Conservation (phyloP, 306 rosid genomes). For the Elaeagnus macrophylla region DNA sequence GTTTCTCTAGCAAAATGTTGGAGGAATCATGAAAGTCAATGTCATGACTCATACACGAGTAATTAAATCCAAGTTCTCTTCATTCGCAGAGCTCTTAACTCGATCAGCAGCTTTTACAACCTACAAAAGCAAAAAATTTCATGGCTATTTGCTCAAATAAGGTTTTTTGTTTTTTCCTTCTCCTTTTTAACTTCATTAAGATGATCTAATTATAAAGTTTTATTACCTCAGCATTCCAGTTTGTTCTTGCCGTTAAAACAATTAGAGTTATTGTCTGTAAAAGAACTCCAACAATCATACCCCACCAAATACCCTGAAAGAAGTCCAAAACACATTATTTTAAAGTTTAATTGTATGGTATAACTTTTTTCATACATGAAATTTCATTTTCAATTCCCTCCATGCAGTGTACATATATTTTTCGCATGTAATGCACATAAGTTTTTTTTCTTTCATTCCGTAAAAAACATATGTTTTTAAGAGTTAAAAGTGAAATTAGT, state of each 20-base stretch:
- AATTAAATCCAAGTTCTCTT: constrained; percentile 22
- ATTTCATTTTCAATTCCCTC: too few relatives aligned
- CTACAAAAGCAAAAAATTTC: constrained; percentile 17
- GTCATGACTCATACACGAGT: constrained; percentile 5
- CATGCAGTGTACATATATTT: too few relatives aligned
- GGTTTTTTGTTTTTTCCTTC: too few relatives aligned
- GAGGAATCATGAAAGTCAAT: too few relatives aligned
- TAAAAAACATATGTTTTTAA: too few relatives aligned
- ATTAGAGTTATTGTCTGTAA: constrained; percentile 48
- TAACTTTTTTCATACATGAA: too few relatives aligned
- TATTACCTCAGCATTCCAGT: constrained; percentile 56
- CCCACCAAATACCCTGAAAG: constrained; percentile 69
- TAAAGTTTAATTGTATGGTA: too few relatives aligned
- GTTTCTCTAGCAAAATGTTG: not conserved
- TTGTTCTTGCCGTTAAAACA: constrained; percentile 52
- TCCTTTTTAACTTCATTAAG: too few relatives aligned
- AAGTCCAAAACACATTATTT: too few relatives aligned
- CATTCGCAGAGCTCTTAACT: constrained; percentile 33
- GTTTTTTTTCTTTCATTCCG: too few relatives aligned
- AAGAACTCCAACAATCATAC: constrained; percentile 55
- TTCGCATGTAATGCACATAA: too few relatives aligned
- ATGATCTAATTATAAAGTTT: not conserved
- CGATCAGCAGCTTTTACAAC: constrained; percentile 50
- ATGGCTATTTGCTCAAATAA: not conserved
- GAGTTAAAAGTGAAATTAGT: too few relatives aligned